These are phyloP conservation scores for Sclerotinia spermophila DNA, from an alignment of 2,329 filamentous ascomycete genomes.

Conservation along the genomic window DNA sequence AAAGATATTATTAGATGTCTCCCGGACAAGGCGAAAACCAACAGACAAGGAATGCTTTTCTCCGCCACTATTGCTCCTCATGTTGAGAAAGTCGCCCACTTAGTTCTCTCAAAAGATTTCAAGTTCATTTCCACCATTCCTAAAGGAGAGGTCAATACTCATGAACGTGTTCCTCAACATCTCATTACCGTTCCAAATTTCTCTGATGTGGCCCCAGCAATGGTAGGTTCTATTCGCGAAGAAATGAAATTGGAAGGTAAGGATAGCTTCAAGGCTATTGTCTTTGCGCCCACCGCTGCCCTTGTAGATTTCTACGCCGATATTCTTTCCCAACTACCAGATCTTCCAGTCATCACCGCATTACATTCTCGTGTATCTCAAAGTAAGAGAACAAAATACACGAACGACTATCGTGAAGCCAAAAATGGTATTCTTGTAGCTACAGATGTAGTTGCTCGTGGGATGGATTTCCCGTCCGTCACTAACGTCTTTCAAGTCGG, in stretches of 20 bases:
- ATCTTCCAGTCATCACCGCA: slow-evolving; percentile 33
- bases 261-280: slow-evolving; percentile 82
- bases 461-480: slow-evolving; percentile 79
- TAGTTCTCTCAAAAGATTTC: slow-evolving; percentile 75
- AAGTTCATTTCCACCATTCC: slow-evolving; percentile 87
- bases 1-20: slow-evolving; percentile 57
- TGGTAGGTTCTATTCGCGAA: slow-evolving; percentile 71
- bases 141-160: slow-evolving; percentile 78
- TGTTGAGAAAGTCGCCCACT: slow-evolving; percentile 74
- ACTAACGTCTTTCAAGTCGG: slow-evolving; percentile 77
- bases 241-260: slow-evolving; percentile 47
- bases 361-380: slow-evolving; percentile 83
- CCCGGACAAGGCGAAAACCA: slow-evolving; percentile 58
- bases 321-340: slow-evolving; percentile 45
- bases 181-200: slow-evolving; percentile 63
- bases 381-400: slow-evolving; percentile 60
- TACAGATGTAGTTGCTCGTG: slow-evolving; percentile 75
- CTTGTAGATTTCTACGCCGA: slow-evolving; percentile 63
- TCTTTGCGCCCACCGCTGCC: slow-evolving; percentile 81
- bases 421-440: slow-evolving; percentile 65
- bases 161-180: slow-evolving; percentile 78
- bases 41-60: slow-evolving; percentile 89
- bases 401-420: slow-evolving; percentile 68
- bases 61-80: slow-evolving; percentile 87
- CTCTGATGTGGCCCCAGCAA: slow-evolving; percentile 70